Conservation (phyloP, 1,284 basidiomycete species). For the Exobasidium rhododendri region DNA sequence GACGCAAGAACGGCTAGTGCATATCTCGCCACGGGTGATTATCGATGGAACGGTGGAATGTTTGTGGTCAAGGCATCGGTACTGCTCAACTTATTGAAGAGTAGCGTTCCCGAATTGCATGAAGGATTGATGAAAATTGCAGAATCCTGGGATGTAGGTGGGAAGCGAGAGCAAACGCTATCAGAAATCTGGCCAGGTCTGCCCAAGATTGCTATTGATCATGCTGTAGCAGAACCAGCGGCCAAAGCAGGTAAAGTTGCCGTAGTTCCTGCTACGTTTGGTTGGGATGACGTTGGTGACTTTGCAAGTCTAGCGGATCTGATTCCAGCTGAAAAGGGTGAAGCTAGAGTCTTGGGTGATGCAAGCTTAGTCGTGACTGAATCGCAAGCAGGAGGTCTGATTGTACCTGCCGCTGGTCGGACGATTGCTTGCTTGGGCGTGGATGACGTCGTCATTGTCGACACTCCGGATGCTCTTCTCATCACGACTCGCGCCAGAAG, state of each 20-base stretch:
- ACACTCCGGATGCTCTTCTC: slow-evolving; percentile 50
- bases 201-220: slow-evolving; percentile 54
- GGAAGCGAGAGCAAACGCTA: slow-evolving; percentile 24
- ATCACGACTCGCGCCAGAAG: slow-evolving; percentile 51
- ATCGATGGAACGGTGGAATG: slow-evolving; percentile 55
- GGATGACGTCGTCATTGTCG: slow-evolving; percentile 54
- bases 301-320: slow-evolving; percentile 50
- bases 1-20: slow-evolving; percentile 51
- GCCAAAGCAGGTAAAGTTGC: slow-evolving; percentile 50
- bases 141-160: slow-evolving; percentile 42
- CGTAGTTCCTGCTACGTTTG: slow-evolving; percentile 53
- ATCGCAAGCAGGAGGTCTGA: slow-evolving; percentile 49
- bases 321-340: slow-evolving; percentile 52
- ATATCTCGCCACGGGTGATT: slow-evolving; percentile 51
- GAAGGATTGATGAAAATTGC: slow-evolving; percentile 47
- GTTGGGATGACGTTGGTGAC: slow-evolving; percentile 55
- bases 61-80: slow-evolving; percentile 53
- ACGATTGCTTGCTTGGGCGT: slow-evolving; percentile 53
- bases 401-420: slow-evolving; percentile 25
- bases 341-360: slow-evolving; percentile 53
- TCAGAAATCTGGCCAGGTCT: slow-evolving; percentile 46
- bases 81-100: slow-evolving; percentile 40
- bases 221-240: slow-evolving; percentile 54
- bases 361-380: slow-evolving; percentile 46
- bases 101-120: slow-evolving; percentile 44